Conservation (phyloP, 306 rosid species). For the Lathyrus tuberosus region DNA sequence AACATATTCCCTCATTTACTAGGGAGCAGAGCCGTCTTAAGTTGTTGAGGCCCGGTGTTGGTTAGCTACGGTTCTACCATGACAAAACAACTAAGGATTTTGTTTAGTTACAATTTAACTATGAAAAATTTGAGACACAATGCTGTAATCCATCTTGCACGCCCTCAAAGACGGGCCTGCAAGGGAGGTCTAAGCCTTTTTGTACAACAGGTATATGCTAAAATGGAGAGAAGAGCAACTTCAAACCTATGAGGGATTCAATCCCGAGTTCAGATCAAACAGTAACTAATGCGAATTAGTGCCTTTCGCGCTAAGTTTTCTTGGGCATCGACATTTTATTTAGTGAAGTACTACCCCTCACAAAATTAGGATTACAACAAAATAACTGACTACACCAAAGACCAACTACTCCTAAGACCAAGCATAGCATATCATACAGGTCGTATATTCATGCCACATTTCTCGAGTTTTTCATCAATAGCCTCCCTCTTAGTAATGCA, state of each 20-base stretch:
- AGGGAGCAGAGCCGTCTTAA: no score
- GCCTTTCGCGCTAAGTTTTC: no score
- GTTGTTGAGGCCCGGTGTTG: no score
- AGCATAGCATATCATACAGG: constrained; percentile 7
- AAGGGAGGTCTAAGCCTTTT: not conserved
- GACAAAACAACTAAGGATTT: no score
- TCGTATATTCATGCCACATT: not conserved
- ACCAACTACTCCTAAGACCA: constrained; percentile 2
- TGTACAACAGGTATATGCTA: constrained; percentile 6
- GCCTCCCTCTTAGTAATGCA: constrained; percentile 1
- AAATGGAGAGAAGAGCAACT: not conserved
- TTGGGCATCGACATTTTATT: not conserved
- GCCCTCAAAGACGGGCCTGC: no score
- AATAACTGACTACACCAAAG: not conserved
- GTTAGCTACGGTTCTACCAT: no score
- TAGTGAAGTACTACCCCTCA: not conserved
- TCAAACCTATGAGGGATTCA: not conserved
- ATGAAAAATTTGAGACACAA: no score
- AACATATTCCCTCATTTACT: not conserved
- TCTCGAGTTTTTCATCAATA: constrained; percentile 7
- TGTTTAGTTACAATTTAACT: no score
- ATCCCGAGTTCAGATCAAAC: not conserved
- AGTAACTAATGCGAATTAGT: no score
- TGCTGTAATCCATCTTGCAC: no score
- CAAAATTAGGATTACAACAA: not conserved